Conservation (phyloP, 306 rosid genomes). For the Psophocarpus tetragonolobus region DNA sequence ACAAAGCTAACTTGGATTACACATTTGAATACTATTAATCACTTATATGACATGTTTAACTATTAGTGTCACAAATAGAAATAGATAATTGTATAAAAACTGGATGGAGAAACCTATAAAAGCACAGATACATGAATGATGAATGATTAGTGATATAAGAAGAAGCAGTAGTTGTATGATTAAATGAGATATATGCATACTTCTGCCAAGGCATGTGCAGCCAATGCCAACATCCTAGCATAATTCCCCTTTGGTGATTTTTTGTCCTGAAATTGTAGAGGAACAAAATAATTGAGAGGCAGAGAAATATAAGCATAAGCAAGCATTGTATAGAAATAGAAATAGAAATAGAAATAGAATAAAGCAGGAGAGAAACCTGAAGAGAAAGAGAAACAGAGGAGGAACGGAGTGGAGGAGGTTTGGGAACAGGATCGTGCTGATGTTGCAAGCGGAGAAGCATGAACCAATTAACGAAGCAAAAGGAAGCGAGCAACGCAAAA, state of each 20-base stretch:
- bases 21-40: too few species aligned
- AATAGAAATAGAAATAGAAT: too few species aligned
- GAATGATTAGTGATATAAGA: too few species aligned
- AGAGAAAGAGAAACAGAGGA: conserved; percentile 45
- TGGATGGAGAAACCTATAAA: too few species aligned
- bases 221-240: conserved; percentile 80
- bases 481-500: conserved; percentile 52
- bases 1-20: too few species aligned
- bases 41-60: neutral
- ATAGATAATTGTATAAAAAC: neutral
- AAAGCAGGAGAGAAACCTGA: conserved; percentile 40
- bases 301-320: neutral
- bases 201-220: conserved; percentile 97
- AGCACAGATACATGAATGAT: too few species aligned
- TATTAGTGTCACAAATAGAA: neutral
- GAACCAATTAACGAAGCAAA: conserved; percentile 66
- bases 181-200: conserved; percentile 52
- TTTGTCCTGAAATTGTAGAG: conserved; percentile 59
- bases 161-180: too few species aligned
- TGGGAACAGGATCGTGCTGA: conserved; percentile 44
- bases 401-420: conserved; percentile 35
- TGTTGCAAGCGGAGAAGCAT: conserved; percentile 69
- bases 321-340: neutral
- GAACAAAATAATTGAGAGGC: neutral
- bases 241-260: conserved; percentile 55